A percentile compares a stretch with the other conserved stretches of the same genome.
phyloP scores from a whole-genome alignment of 108 stramenopile species.

The Nannochloropsis gaditana region DNA sequence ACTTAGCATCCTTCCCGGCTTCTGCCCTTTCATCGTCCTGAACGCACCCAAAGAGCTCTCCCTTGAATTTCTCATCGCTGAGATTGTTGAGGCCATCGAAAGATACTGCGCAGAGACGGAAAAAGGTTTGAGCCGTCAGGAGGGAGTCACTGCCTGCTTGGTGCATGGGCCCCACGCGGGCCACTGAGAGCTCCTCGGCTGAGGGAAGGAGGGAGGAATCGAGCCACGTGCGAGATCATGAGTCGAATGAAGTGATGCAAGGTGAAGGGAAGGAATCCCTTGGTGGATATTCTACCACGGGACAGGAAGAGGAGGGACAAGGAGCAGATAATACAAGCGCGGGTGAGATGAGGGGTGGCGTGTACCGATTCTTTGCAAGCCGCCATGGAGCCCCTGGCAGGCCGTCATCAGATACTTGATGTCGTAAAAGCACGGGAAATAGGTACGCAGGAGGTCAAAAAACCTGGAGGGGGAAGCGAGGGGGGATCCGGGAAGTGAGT shows the following conservation, averaged over 20 bases:
- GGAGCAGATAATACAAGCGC: too few species aligned
- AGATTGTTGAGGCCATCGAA: conserved; percentile 43
- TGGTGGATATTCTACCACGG: neutral
- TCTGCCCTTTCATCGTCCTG: neutral
- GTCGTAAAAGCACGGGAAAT: conserved; percentile 96
- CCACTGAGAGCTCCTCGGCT: conserved; percentile 83
- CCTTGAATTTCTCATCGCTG: conserved; percentile 38
- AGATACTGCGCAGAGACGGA: conserved; percentile 47
- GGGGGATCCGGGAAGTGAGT: neutral
- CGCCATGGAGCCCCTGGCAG: conserved; percentile 79
- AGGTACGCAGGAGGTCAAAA: conserved; percentile 81
- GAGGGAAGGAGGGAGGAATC: neutral
- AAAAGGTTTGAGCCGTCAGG: conserved; percentile 89
- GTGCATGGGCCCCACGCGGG: conserved; percentile 95
- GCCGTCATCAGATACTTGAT: conserved; percentile 93
- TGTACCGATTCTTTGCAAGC: conserved; percentile 63
- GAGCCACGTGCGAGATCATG: neutral
- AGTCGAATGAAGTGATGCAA: neutral
- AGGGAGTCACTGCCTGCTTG: conserved; percentile 95
- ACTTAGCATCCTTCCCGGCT: too few species aligned
- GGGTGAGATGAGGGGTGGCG: neutral
- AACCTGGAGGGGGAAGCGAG: conserved; percentile 56
- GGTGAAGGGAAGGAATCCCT: neutral
- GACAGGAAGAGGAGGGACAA: neutral
- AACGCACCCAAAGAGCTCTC: conserved; percentile 53